Conservation (phyloP, 2,329 filamentous ascomycete genomes). For the Ceratocystis albifundus region DNA sequence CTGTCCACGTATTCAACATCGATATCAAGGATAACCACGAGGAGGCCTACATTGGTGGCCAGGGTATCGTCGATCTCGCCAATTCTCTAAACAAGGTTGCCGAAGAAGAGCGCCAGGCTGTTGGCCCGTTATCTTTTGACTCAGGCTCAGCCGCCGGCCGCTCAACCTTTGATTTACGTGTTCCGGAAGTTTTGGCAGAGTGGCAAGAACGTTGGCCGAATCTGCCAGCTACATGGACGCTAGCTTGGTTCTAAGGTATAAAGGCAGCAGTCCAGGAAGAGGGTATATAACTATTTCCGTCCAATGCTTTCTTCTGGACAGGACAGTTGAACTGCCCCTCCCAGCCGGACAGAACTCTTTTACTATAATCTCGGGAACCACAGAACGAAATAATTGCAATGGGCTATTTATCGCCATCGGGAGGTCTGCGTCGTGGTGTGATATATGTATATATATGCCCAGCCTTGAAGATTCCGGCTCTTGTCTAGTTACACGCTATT, state of each 20-base stretch:
- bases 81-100: constrained; percentile 73
- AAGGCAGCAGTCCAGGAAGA: not conserved
- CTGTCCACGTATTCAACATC: constrained; percentile 95
- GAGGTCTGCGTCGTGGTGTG: no score
- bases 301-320: no score
- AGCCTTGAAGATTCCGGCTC: no score
- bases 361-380: constrained; percentile 15
- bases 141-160: constrained; percentile 55
- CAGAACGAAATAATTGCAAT: constrained; percentile 13
- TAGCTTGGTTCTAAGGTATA: constrained; percentile 69
- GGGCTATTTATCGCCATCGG: no score
- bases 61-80: constrained; percentile 84
- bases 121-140: constrained; percentile 57
- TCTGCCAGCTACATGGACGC: constrained; percentile 81
- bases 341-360: not conserved
- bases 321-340: no score
- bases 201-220: constrained; percentile 96
- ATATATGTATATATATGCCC: no score
- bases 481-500: no score
- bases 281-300: no score
- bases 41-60: constrained; percentile 80
- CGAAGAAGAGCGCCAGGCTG: constrained; percentile 57
- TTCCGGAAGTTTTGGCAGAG: constrained; percentile 78
- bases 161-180: constrained; percentile 76
- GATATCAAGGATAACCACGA: constrained; percentile 98